These are phyloP conservation scores for Rhizodiscina lignyota DNA, from an alignment of 495 filamentous ascomycete genomes.

Conservation along the genomic window DNA sequence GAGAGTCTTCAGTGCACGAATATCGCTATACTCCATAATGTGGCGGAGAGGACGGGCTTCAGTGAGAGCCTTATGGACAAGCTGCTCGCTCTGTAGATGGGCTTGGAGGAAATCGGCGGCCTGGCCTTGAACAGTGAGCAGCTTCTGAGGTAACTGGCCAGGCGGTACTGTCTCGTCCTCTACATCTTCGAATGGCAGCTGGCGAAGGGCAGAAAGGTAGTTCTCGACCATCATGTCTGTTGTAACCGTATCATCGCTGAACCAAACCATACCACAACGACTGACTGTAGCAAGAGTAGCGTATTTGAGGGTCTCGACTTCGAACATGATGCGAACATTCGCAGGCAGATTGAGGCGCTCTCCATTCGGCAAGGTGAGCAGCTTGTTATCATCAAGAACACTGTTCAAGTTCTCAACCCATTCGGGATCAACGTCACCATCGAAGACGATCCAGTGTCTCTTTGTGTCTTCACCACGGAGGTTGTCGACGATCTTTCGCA, in stretches of 20 bases:
- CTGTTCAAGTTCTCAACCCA: slow-evolving; percentile 99
- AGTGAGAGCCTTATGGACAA: slow-evolving; percentile 58
- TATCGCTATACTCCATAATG: slow-evolving; percentile 94
- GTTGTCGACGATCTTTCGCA: slow-evolving; percentile 97
- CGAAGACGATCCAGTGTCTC: slow-evolving; percentile 97
- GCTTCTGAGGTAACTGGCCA: slow-evolving; percentile 61
- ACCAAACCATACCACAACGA: slow-evolving; percentile 99
- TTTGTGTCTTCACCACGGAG: slow-evolving; percentile 91
- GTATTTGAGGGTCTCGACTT: slow-evolving; percentile 97
- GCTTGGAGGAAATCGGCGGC: slow-evolving; percentile 62
- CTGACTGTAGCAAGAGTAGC: slow-evolving; percentile 92
- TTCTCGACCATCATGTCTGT: slow-evolving; percentile 82
- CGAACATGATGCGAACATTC: slow-evolving; percentile 98
- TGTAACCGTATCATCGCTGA: slow-evolving; percentile 92
- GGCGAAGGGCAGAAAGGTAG: slow-evolving; percentile 70
- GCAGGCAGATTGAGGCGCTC: slow-evolving; percentile 85
- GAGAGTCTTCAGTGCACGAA: slow-evolving; percentile 77
- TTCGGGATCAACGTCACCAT: slow-evolving; percentile 95
- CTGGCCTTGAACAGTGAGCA: slow-evolving; percentile 55
- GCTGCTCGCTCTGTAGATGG: slow-evolving; percentile 57
- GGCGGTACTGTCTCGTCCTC: slow-evolving; percentile 77
- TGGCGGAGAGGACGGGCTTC: slow-evolving; percentile 68
- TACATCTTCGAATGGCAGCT: slow-evolving; percentile 74
- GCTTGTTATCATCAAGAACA: slow-evolving; percentile 96
- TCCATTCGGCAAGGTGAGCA: slow-evolving; percentile 90